Evolutionary conservation across 768 basidiomycete species (phyloP).

Genomic region (Trametes coccinea): DNA sequence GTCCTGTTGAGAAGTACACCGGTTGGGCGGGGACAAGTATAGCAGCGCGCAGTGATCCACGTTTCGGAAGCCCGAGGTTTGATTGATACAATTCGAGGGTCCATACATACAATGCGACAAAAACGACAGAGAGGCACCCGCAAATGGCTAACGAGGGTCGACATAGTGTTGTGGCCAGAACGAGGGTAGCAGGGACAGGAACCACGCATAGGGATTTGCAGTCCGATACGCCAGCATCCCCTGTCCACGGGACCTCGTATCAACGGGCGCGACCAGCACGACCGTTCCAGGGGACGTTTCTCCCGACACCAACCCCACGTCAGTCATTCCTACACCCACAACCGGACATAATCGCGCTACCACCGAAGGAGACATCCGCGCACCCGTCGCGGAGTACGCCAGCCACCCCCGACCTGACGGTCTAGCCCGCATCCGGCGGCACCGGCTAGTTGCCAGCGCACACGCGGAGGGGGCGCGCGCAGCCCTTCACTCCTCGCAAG

Average conservation of each 20-base stretch:
- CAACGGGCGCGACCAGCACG: constrained; percentile 1
- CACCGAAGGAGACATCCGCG: constrained; percentile 8
- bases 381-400: constrained; percentile 8
- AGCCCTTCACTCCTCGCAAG: constrained; percentile 30
- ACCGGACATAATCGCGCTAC: constrained; percentile 21
- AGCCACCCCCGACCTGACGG: constrained; percentile 13
- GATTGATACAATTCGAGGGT: constrained; percentile 20
- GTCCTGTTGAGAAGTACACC: neutral
- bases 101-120: neutral
- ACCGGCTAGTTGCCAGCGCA: constrained; percentile 1
- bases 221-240: neutral
- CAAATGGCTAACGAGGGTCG: constrained; percentile 9
- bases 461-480: constrained; percentile 13
- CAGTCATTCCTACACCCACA: constrained; percentile 9
- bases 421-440: neutral
- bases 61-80: constrained; percentile 9
- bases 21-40: constrained; percentile 2
- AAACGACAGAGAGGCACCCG: neutral
- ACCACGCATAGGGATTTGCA: neutral
- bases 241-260: constrained; percentile 8
- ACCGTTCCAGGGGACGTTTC: constrained; percentile 11
- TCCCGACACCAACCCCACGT: neutral
- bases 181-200: constrained; percentile 7
- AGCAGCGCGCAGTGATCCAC: constrained; percentile 19
- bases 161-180: constrained; percentile 6